Base-by-base conservation (phyloP, 2,329 filamentous ascomycete species). In the Phoma sp. region DNA sequence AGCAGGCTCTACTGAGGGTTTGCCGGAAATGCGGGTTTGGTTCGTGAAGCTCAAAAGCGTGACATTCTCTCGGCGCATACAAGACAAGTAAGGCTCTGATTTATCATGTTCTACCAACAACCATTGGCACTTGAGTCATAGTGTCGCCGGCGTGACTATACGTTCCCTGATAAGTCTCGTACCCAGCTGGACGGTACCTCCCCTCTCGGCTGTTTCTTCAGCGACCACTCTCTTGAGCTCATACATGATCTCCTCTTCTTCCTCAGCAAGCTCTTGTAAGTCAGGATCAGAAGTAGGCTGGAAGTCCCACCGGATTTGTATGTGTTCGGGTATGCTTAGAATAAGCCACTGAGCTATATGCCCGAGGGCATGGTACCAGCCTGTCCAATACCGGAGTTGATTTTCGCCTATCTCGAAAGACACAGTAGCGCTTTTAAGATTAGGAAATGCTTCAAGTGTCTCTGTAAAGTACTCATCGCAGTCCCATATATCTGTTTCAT, bases 301-400 rank as follows among this genome's bases (percentile, higher is more conserved):
- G 28, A 53, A 53, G 26, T 53, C 50, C 50, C 50, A 53, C 37
- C 5, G 28, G 18, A 53, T 36, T 28, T 47, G 33, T 26, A 53
- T 47, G 29, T 42, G 26, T 42, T 36, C 18, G 42, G 42, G 50
- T 20, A 53, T 47, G 12, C 26, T 28, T 36, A 18, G n/a, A 37
- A 47, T 40, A 9, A 53, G 29, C 5, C 4, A 53, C 30, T 30
- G 14, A 29, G 37, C 42, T 42, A 47, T 46, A 12, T 47, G 4
- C 15, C 28, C 36, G n/a, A 53, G 37, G 11, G 18, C 9, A 42
- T 32, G n/a, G n/a, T 46, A 23, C 40, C 40, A 46, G 5, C 32
- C 40, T 33, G 33, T n/a, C 48, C 48, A 47, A 7, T 33, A 40
- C 42, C 30, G 2, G 42, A 45, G 14, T 4, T 45, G 17, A 14